A percentile compares a stretch with the other conserved stretches of the same genome.
These are phyloP conservation scores for Apiotrichum akiyoshidainum DNA, from an alignment of 1,284 basidiomycete genomes.

Conservation along the genomic window DNA sequence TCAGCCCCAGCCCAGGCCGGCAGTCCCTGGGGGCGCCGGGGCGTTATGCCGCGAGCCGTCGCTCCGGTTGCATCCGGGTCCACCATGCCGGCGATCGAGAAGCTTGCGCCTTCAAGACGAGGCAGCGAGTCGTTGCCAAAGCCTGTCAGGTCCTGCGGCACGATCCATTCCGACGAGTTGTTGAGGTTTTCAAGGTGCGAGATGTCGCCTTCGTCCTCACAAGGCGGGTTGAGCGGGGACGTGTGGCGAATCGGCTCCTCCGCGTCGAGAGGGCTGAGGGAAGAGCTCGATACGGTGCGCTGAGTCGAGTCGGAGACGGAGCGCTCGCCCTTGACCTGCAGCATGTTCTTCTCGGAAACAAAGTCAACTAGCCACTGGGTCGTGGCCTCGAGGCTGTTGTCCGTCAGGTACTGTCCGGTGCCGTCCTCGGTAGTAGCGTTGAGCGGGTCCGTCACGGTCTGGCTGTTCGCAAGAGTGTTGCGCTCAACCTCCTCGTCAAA, in stretches of 20 bases:
- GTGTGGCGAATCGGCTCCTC: conserved; percentile 6
- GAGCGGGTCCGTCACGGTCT: not conserved
- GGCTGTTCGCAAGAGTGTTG: conserved; percentile 1
- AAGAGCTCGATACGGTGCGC: conserved; percentile 1
- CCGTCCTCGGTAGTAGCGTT: not conserved
- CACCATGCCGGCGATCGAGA: conserved; percentile 6
- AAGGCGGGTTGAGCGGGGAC: conserved; percentile 1
- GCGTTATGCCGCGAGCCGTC: not conserved
- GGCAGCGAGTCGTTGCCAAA: conserved; percentile 7
- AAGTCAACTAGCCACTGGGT: conserved; percentile 1
- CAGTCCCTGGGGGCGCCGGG: not conserved
- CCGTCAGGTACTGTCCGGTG: not conserved
- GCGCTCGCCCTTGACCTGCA: not conserved
- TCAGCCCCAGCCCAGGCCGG: not conserved
- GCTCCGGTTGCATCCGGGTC: conserved; percentile 3
- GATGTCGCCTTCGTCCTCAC: conserved; percentile 1
- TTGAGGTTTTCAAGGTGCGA: conserved; percentile 6
- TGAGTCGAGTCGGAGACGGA: conserved; percentile 3
- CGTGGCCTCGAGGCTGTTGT: conserved; percentile 1
- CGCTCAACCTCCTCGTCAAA: conserved; percentile 6
- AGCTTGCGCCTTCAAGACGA: not conserved
- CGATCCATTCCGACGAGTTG: conserved; percentile 8
- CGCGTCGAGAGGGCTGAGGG: not conserved
- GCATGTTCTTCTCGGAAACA: not conserved
- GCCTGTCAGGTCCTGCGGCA: not conserved